These are phyloP conservation scores for Globisporangium apiculatum DNA, from an alignment of 352 stramenopile species.

Conservation along the genomic window DNA sequence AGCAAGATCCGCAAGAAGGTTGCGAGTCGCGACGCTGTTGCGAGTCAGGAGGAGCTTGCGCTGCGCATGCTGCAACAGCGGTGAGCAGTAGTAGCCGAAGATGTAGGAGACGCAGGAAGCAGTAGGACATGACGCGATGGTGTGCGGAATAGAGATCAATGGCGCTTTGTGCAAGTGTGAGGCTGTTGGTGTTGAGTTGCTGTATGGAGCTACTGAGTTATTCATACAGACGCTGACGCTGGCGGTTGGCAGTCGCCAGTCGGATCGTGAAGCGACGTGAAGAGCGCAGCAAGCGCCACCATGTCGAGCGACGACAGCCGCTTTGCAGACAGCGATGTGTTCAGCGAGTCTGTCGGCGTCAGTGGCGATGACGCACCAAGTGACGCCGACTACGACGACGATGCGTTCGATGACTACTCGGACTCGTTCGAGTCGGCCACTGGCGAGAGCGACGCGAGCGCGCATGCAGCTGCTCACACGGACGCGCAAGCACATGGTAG, in stretches of 20 bases:
- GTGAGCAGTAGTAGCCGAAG: slow-evolving; percentile 10
- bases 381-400: slow-evolving; percentile 21
- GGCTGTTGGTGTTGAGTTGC: too few relatives aligned
- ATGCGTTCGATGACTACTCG: slow-evolving; percentile 47
- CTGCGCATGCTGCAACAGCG: slow-evolving; percentile 69
- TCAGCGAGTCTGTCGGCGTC: background rate
- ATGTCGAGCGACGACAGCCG: slow-evolving; percentile 6
- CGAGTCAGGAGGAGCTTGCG: slow-evolving; percentile 73
- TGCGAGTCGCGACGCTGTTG: slow-evolving; percentile 34
- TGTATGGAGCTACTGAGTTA: too few relatives aligned
- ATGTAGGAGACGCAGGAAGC: background rate
- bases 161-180: too few relatives aligned
- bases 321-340: slow-evolving; percentile 1
- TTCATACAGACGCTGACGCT: background rate
- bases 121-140: background rate
- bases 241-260: background rate
- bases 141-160: background rate
- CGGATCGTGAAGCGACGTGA: background rate
- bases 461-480: background rate
- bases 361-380: background rate
- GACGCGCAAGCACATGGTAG: background rate
- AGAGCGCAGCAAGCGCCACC: background rate
- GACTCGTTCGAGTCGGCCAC: slow-evolving; percentile 31
- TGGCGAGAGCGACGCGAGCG: background rate
- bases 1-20: slow-evolving; percentile 37